A percentile compares a stretch with the other conserved stretches of the same genome.
phyloP scores from a whole-genome alignment of 129 eudicot species.

The Tagetes erecta region DNA sequence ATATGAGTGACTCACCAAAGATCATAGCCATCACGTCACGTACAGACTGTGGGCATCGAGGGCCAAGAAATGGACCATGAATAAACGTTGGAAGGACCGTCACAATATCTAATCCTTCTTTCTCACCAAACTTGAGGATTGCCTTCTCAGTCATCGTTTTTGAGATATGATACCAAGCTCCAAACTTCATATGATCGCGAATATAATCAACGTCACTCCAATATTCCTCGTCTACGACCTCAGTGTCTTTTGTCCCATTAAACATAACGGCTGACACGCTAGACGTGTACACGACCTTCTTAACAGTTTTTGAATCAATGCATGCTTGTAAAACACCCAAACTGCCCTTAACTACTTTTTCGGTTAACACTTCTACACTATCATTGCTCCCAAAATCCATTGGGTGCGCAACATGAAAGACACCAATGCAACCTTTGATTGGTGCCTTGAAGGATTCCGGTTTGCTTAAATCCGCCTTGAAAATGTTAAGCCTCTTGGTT shows the following conservation, averaged over 20 bases:
- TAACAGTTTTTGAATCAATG: constrained; percentile 49
- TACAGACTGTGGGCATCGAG: constrained; percentile 43
- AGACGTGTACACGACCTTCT: constrained; percentile 51
- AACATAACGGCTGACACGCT: constrained; percentile 30
- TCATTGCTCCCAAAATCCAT: constrained; percentile 34
- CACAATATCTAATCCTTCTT: constrained; percentile 48
- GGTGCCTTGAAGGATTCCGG: constrained; percentile 46
- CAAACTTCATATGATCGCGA: not conserved
- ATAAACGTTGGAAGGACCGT: constrained; percentile 44
- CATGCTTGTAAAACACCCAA: constrained; percentile 49
- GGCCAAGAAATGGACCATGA: constrained; percentile 55
- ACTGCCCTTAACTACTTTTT: constrained; percentile 27
- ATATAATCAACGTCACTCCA: constrained; percentile 50
- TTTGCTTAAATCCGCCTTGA: constrained; percentile 47
- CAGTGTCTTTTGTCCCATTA: not conserved
- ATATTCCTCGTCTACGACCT: constrained; percentile 38
- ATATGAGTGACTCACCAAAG: not conserved
- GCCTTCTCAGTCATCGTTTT: constrained; percentile 50
- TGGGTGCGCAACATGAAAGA: constrained; percentile 62
- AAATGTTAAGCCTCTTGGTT: constrained; percentile 40
- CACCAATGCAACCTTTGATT: constrained; percentile 56
- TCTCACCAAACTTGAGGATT: constrained; percentile 47
- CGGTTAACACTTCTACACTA: constrained; percentile 20
- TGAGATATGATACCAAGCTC: constrained; percentile 32
- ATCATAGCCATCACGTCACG: constrained; percentile 39